Conservation (phyloP, 441 rosid species). For the Pelargonium citronellum region DNA sequence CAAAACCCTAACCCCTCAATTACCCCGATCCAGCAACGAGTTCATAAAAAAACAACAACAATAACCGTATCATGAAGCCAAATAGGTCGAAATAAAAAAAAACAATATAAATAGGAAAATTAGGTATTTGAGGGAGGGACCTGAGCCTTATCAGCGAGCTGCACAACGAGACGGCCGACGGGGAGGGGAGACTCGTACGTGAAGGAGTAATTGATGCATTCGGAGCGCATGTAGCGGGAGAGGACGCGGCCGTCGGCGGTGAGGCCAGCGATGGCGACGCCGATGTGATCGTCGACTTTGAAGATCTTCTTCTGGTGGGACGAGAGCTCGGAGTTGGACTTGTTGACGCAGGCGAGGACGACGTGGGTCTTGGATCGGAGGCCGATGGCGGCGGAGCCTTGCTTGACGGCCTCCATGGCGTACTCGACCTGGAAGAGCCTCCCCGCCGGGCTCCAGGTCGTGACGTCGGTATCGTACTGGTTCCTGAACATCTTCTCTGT, state of each 20-base stretch:
- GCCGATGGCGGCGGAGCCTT: slow-evolving; percentile 94
- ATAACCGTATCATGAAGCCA: too few relatives aligned
- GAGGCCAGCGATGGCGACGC: slow-evolving; percentile 91
- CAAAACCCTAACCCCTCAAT: neutral
- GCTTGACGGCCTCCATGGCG: slow-evolving; percentile 99
- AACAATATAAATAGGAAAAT: too few relatives aligned
- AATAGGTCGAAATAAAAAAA: too few relatives aligned
- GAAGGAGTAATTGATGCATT: slow-evolving; percentile 74
- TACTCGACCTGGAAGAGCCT: slow-evolving; percentile 89
- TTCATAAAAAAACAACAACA: neutral
- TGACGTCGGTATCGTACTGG: slow-evolving; percentile 93
- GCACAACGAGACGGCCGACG: slow-evolving; percentile 91
- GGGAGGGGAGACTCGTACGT: slow-evolving; percentile 91
- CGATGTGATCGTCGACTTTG: slow-evolving; percentile 94
- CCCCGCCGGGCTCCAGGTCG: slow-evolving; percentile 97
- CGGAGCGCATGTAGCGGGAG: slow-evolving; percentile 91
- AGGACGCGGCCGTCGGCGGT: slow-evolving; percentile 97
- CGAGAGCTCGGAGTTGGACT: slow-evolving; percentile 86
- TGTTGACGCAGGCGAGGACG: slow-evolving; percentile 81
- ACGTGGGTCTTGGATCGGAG: slow-evolving; percentile 90
- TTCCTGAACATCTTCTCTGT: slow-evolving; percentile 67
- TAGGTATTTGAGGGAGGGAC: slow-evolving; percentile 25
- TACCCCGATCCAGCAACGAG: neutral
- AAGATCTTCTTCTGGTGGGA: slow-evolving; percentile 97
- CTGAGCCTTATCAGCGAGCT: slow-evolving; percentile 96